Evolutionary conservation across 768 basidiomycete species (phyloP).

Genomic region (Naganishia onofrii): DNA sequence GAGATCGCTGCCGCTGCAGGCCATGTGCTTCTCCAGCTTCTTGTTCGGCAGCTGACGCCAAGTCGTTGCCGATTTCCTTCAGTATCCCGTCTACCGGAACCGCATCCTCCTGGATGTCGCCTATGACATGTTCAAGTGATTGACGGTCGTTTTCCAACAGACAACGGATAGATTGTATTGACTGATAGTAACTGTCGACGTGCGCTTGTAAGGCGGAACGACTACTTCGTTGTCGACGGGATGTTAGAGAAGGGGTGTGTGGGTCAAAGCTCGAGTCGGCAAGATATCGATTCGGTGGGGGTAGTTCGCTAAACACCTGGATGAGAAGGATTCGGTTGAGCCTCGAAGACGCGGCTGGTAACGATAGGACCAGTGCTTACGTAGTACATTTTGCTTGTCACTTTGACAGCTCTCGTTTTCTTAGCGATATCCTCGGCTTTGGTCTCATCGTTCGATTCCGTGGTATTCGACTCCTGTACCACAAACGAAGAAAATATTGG

Average conservation of each 20-base stretch:
- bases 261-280: background rate
- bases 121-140: background rate
- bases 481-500: background rate
- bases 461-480: background rate
- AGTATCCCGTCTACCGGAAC: background rate
- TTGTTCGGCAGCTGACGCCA: background rate
- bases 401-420: constrained; percentile 23
- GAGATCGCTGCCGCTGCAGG: background rate
- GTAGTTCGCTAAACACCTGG: constrained; percentile 8
- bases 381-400: constrained; percentile 20
- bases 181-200: constrained; percentile 5
- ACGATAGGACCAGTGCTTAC: background rate
- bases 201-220: background rate
- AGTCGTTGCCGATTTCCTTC: background rate
- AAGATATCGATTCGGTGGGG: background rate
- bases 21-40: background rate
- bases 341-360: background rate
- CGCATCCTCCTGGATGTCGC: background rate
- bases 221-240: too few species aligned
- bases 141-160: constrained; percentile 12
- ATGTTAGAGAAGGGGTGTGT: background rate
- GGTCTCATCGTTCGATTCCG: background rate
- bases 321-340: background rate
- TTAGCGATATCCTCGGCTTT: background rate
- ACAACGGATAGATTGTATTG: constrained; percentile 1